Percentiles rank a stretch among this genome's conserved stretches.
Conservation (phyloP, 2,329 filamentous ascomycete species). For the Tolypocladium inflatum region DNA sequence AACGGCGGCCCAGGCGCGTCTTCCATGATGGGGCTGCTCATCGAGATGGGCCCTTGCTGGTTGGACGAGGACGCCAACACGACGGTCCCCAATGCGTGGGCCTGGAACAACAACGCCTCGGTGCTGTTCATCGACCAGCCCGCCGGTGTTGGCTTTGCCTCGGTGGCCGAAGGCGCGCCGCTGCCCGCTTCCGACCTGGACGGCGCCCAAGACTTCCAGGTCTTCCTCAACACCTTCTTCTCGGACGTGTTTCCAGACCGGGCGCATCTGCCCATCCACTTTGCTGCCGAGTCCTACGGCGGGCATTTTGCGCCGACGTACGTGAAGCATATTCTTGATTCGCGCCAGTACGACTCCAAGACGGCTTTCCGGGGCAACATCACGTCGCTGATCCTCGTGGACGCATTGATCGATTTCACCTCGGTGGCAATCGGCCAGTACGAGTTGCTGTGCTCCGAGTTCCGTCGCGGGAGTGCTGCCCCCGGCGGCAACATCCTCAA, state of each 20-base stretch:
- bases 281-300: slow-evolving; percentile 28
- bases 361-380: slow-evolving; percentile 5
- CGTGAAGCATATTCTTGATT: slow-evolving; percentile 5
- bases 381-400: slow-evolving; percentile 2
- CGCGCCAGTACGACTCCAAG: not conserved
- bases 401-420: slow-evolving; percentile 4
- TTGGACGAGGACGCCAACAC: slow-evolving; percentile 31
- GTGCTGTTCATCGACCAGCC: slow-evolving; percentile 22
- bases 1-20: slow-evolving; percentile 49
- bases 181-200: slow-evolving; percentile 20
- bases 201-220: slow-evolving; percentile 31
- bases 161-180: slow-evolving; percentile 17
- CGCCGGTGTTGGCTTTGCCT: slow-evolving; percentile 27
- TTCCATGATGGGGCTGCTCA: slow-evolving; percentile 42
- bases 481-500: not conserved
- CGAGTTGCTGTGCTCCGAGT: not conserved
- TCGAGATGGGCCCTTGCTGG: slow-evolving; percentile 42
- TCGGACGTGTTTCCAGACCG: slow-evolving; percentile 29
- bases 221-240: slow-evolving; percentile 36
- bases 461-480: not conserved
- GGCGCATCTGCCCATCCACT: slow-evolving; percentile 25
- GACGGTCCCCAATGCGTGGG: slow-evolving; percentile 39
- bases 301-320: not conserved
- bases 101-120: slow-evolving; percentile 40
- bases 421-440: not conserved